A percentile compares a stretch with the other conserved stretches of the same genome.
Conservation (phyloP, 768 basidiomycete genomes). For the Sistotremastrum suecicum region DNA sequence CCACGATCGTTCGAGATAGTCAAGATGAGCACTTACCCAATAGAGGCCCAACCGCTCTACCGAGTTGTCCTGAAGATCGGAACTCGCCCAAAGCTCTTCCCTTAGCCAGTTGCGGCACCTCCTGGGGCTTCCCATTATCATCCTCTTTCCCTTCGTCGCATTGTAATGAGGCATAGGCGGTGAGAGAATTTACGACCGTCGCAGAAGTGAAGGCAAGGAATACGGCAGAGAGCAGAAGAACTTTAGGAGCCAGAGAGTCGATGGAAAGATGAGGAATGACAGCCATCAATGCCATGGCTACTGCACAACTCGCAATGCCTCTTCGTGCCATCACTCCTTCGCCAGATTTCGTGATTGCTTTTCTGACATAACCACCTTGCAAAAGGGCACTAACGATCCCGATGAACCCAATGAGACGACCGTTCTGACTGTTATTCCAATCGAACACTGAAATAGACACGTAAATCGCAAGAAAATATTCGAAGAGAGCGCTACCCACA, state of each 20-base stretch:
- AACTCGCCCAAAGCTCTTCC: slow-evolving; percentile 77
- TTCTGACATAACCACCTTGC: slow-evolving; percentile 91
- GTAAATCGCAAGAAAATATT: background rate
- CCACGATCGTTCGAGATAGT: background rate
- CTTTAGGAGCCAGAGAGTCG: slow-evolving; percentile 30
- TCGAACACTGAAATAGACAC: slow-evolving; percentile 47
- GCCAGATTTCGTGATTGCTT: slow-evolving; percentile 56
- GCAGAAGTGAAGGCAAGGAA: slow-evolving; percentile 90
- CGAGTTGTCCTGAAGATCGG: slow-evolving; percentile 88
- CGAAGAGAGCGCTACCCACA: slow-evolving; percentile 30
- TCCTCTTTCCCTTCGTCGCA: slow-evolving; percentile 61
- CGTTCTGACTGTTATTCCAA: slow-evolving; percentile 84
- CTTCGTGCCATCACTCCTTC: slow-evolving; percentile 74
- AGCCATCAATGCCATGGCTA: slow-evolving; percentile 59
- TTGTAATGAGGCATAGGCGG: slow-evolving; percentile 80
- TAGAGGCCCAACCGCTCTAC: slow-evolving; percentile 83
- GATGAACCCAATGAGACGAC: slow-evolving; percentile 70
- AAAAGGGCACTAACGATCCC: slow-evolving; percentile 82
- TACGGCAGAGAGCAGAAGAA: slow-evolving; percentile 58
- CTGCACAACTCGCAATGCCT: slow-evolving; percentile 61
- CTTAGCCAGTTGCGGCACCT: slow-evolving; percentile 61
- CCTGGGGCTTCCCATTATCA: slow-evolving; percentile 37
- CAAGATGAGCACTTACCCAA: slow-evolving; percentile 40
- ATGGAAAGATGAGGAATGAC: slow-evolving; percentile 44
- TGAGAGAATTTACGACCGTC: slow-evolving; percentile 89